These are phyloP conservation scores for Withania somnifera DNA, from an alignment of 305 asterid genomes.

Conservation along the genomic window DNA sequence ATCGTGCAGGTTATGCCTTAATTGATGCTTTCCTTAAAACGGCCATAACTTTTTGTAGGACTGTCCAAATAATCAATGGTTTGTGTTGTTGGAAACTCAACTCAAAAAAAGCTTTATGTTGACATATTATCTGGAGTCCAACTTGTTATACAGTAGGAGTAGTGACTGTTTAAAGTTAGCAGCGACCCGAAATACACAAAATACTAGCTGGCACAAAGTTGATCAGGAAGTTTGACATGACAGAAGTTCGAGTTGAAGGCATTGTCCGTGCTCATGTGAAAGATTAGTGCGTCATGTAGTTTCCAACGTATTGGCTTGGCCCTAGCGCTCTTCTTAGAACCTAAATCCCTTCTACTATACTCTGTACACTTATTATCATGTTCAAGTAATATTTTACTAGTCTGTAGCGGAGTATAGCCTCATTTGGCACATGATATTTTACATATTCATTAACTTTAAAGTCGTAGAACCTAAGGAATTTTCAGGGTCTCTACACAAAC, in stretches of 20 bases:
- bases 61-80: not conserved
- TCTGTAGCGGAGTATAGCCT: not conserved
- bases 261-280: not conserved
- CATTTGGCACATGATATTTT: not conserved
- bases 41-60: too few species aligned
- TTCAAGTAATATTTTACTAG: not conserved
- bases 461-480: not conserved
- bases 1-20: not conserved
- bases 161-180: not conserved
- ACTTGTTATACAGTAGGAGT: not conserved
- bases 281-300: not conserved
- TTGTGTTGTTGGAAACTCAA: not conserved
- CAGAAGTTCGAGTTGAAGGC: not conserved
- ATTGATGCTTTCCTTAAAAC: not conserved
- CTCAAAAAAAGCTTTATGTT: not conserved
- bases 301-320: not conserved
- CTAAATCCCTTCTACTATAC: not conserved
- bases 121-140: not conserved
- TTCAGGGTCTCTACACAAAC: not conserved
- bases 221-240: not conserved
- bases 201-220: not conserved
- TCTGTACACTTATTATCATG: not conserved
- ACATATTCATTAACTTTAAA: not conserved
- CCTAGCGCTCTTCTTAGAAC: not conserved
- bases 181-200: not conserved